Base-by-base conservation (phyloP, 2,329 filamentous ascomycete genomes). In the Talaromyces amestolkiae region DNA sequence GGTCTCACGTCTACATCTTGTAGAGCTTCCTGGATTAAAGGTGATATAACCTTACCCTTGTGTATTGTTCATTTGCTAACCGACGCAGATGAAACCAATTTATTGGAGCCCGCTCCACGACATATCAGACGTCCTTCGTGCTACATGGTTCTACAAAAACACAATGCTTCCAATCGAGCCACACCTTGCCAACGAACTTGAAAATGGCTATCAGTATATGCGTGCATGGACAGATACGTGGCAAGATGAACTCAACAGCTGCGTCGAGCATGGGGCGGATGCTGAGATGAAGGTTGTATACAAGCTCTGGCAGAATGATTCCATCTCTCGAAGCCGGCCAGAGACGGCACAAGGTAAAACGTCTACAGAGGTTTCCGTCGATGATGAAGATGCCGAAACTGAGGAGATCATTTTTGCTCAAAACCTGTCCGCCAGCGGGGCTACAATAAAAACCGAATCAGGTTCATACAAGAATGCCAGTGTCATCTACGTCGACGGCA, bases 51-150 rank as follows among this genome's bases (percentile, higher is more conserved):
- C 63, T 19, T 59, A 47, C 6, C 13, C 11, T 54, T 9, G 24
- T 3, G 24, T 54, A 19, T 61, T 19, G 39, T 58, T 7, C 7
- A 58, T 5, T 17, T 17, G 17, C 58, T 64, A 24, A 67, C 11
- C 39, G 8, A 41, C 19, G 5, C 85, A 91, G 72, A 96, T 99
- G 93, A 92, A 93, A 76, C 95, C 95, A 0, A 97, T 98, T 66
- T 99, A 99, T 75, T 99, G 95, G 95, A 93, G 90, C 19, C 94
- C 95, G 8, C 85, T 98, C 37, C 93, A 96, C 72, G 95, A 98
- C 73, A 86, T 96, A 37, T 90, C 92, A 7, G 83, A 88, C 41
- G 93, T 98, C 1, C 84, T 90, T 65, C 85, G 95, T 69, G 93
- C 91, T 0, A 98, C 94, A 0, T 99, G 95, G 95, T 99, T 99